Conservation (phyloP, 352 stramenopile genomes). For the Lagenidium giganteum region DNA sequence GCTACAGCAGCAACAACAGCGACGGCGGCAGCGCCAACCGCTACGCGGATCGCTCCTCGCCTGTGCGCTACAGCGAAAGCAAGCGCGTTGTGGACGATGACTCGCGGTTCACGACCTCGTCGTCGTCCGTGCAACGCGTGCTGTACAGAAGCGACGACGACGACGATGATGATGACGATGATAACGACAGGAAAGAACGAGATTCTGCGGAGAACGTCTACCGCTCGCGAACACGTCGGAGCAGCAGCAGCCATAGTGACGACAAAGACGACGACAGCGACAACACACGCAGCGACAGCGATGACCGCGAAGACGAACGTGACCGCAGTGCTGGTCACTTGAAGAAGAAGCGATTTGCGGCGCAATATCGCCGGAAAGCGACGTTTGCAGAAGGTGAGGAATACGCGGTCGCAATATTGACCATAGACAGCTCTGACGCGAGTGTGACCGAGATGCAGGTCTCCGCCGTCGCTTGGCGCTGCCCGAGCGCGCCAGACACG, state of each 20-base stretch:
- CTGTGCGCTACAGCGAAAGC: no score
- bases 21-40: slow-evolving; percentile 1
- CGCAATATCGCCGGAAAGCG: no score
- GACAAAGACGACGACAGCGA: slow-evolving; percentile 29
- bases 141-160: slow-evolving; percentile 41
- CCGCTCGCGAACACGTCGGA: not conserved
- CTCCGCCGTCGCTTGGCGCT: no score
- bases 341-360: no score
- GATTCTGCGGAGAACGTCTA: not conserved
- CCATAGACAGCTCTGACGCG: no score
- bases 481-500: no score
- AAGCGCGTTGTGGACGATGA: no score
- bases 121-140: slow-evolving; percentile 53
- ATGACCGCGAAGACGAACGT: slow-evolving; percentile 3
- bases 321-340: no score
- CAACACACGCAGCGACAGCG: slow-evolving; percentile 8
- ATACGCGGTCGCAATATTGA: no score
- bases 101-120: slow-evolving; percentile 15
- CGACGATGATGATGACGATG: slow-evolving; percentile 34
- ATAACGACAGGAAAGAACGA: slow-evolving; percentile 24
- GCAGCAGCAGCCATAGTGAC: not conserved
- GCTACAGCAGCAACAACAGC: slow-evolving; percentile 3
- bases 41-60: slow-evolving; percentile 1
- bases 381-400: no score
- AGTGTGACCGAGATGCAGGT: no score